Base-by-base conservation (phyloP, 2,329 filamentous ascomycete species). In the Cercospora berteroae region DNA sequence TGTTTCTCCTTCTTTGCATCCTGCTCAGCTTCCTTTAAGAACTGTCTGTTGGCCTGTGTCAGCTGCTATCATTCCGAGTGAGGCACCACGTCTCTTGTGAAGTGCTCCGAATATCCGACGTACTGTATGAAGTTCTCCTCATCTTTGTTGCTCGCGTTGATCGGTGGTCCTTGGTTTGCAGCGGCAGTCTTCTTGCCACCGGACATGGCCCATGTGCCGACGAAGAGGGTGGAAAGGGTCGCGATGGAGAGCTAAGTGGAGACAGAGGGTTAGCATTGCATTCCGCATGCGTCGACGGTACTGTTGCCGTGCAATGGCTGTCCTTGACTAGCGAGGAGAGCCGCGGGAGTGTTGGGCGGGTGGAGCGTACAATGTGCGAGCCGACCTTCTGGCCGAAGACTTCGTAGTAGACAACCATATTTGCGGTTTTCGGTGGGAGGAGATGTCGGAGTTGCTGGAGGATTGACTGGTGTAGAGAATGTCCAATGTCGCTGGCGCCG, bases 71-170 rank as follows among this genome's bases (percentile, higher is more conserved):
- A n/a, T 25, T 1, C 20, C 36, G 12, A 1, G 12, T 9, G 4
- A 27, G 12, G 10, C 18, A 25, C 5, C 0, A 16, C 6, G 7
- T 23, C 29, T 25, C 59, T 48, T 33, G 4, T 44, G 23, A 9
- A 59, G 0, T 5, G 1, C 12, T 33, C 4, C 36, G 13, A 12
- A 9, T 13, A 59, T 20, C 4, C 57, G 6, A 82, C 85, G 70
- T 85, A 90, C 88, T 88, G 85, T 77, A 90, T 87, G 79, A 89
- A 90, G 76, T 84, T 84, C 81, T 89, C 88, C 81, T 90, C 88
- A 73, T 89, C 87, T 80, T 88, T 88, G 81, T 85, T 89, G 75
- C 82, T 81, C 63, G 88, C 87, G 76, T 88, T 87, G 80, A 89
- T 87, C 50, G 87, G 85, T 64, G 88, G 88, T 67, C 80, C 80